phyloP scores from a whole-genome alignment of 2,329 filamentous ascomycete species.

The Diaporthe sp. region DNA sequence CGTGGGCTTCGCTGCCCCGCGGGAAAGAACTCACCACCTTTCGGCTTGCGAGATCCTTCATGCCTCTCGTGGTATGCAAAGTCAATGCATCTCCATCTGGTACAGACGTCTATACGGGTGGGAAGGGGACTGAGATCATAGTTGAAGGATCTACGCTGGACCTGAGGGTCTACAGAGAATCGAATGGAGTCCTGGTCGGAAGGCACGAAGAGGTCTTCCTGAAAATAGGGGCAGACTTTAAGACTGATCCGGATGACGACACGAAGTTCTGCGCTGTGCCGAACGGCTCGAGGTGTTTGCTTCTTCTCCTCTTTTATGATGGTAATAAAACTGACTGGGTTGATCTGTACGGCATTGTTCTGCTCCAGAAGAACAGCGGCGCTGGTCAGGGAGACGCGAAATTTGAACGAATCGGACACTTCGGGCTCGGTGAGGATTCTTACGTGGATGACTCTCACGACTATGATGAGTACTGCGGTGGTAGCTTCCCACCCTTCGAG shows the following conservation, averaged over 20 bases:
- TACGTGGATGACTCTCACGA: background rate
- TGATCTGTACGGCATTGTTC: background rate
- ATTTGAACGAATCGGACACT: background rate
- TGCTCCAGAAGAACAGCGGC: background rate
- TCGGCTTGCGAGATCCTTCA: background rate
- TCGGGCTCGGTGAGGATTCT: rapidly evolving
- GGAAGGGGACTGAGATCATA: background rate
- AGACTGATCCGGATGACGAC: background rate
- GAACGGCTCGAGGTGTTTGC: background rate
- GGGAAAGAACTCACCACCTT: background rate
- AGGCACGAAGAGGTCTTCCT: background rate
- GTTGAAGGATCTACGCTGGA: background rate
- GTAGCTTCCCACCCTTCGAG: background rate
- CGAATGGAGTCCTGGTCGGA: background rate
- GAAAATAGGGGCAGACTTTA: background rate
- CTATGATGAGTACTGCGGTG: background rate
- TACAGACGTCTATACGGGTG: background rate
- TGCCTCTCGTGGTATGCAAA: background rate
- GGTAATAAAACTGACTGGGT: rapidly evolving
- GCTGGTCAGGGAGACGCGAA: background rate
- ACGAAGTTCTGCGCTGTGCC: background rate
- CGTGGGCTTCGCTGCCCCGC: background rate
- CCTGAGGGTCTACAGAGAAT: background rate
- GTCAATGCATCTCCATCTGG: background rate
- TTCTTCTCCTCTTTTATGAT: background rate